phyloP scores from a whole-genome alignment of 805 yeast species.

The Starmerella roubikii region DNA sequence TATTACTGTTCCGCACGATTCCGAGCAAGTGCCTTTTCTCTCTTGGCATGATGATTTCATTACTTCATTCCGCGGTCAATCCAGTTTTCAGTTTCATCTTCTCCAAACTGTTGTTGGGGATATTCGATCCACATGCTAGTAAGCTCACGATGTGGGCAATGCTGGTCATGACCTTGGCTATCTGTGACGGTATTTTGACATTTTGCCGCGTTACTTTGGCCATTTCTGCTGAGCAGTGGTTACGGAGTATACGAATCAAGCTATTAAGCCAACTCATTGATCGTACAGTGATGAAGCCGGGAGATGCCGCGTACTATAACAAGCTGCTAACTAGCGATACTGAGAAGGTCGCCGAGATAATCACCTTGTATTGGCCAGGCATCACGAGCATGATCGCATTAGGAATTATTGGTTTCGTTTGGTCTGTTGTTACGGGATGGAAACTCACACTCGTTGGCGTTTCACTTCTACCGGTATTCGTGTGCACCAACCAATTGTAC shows the following conservation, averaged over 20 bases:
- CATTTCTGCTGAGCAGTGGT: slow-evolving; percentile 56
- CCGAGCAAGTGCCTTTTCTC: slow-evolving; percentile 22
- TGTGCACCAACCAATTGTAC: slow-evolving; percentile 38
- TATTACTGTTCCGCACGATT: background rate
- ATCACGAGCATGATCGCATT: slow-evolving; percentile 41
- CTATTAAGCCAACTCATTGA: slow-evolving; percentile 36
- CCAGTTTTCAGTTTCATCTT: slow-evolving; percentile 73
- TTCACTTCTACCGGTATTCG: slow-evolving; percentile 55
- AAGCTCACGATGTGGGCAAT: slow-evolving; percentile 49
- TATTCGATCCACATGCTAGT: slow-evolving; percentile 33
- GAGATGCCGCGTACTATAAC: slow-evolving; percentile 38
- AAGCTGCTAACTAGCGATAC: slow-evolving; percentile 69
- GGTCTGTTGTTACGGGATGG: slow-evolving; percentile 81
- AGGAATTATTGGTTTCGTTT: slow-evolving; percentile 46
- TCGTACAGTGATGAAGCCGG: slow-evolving; percentile 22
- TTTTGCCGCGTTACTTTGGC: slow-evolving; percentile 42
- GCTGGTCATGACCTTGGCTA: slow-evolving; percentile 47
- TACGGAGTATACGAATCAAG: slow-evolving; percentile 36
- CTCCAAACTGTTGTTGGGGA: slow-evolving; percentile 51
- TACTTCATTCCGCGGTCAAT: slow-evolving; percentile 47
- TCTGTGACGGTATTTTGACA: slow-evolving; percentile 43
- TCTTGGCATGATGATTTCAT: slow-evolving; percentile 41
- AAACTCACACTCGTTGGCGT: slow-evolving; percentile 70
- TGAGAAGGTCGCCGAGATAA: slow-evolving; percentile 56
- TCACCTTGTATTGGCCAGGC: slow-evolving; percentile 48